phyloP scores from a whole-genome alignment of 345 rosid species.

The Eucalyptus grandis region DNA sequence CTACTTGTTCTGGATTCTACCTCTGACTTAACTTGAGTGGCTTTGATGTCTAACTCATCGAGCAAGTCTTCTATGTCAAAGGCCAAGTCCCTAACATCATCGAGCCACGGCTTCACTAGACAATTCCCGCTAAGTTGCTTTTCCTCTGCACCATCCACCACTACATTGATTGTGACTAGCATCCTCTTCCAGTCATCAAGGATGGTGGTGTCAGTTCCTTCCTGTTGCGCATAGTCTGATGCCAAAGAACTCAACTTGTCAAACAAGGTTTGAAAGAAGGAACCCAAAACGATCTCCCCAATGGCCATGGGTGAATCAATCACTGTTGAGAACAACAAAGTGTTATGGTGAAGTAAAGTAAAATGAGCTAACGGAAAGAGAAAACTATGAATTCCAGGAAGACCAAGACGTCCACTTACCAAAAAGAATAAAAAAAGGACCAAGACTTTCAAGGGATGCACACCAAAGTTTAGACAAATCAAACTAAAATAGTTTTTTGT shows the following conservation, averaged over 20 bases:
- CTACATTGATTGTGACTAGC: not conserved
- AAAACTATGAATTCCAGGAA: not conserved
- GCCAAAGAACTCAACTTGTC: not conserved
- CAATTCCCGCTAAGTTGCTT: not conserved
- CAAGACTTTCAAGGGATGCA: too few species aligned
- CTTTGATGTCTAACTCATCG: not conserved
- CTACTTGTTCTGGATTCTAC: not conserved
- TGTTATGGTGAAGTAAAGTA: not conserved
- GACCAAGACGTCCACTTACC: too few species aligned
- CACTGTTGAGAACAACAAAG: not conserved
- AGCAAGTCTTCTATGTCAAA: not conserved
- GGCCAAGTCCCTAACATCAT: not conserved
- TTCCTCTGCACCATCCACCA: not conserved
- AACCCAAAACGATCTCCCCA: not conserved
- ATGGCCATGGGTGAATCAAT: not conserved
- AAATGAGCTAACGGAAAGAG: not conserved
- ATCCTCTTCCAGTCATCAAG: not conserved
- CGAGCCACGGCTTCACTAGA: not conserved
- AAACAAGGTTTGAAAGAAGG: not conserved
- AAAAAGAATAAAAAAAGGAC: too few species aligned
- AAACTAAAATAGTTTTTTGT: not conserved
- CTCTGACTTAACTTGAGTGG: not conserved
- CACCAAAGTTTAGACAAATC: too few species aligned
- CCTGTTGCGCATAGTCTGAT: not conserved
- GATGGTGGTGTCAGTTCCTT: not conserved